Percentiles rank a stretch among this genome's conserved stretches.
phyloP scores from a whole-genome alignment of 1,284 basidiomycete species.

The Vanrija sp. region DNA sequence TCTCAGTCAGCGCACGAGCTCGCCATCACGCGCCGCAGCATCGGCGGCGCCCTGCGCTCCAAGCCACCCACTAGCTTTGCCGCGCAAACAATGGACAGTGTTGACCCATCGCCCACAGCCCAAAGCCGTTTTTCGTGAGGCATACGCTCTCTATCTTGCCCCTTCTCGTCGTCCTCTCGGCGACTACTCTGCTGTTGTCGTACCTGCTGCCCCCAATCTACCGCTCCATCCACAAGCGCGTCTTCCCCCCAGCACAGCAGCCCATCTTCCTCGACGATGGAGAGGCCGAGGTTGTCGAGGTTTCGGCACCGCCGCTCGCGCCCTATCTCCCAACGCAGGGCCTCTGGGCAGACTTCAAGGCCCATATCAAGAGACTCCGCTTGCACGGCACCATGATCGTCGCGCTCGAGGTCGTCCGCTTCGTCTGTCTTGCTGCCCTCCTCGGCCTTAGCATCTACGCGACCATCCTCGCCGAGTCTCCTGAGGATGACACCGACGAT shows the following conservation, averaged over 20 bases:
- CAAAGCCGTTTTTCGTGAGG: slow-evolving; percentile 28
- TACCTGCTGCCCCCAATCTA: slow-evolving; percentile 22
- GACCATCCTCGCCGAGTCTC: slow-evolving; percentile 40
- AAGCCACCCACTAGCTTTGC: too few relatives aligned
- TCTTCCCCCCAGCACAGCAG: slow-evolving; percentile 12
- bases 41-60: too few relatives aligned
- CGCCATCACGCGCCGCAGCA: too few relatives aligned
- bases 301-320: slow-evolving; percentile 17
- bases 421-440: slow-evolving; percentile 35
- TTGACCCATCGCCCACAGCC: slow-evolving; percentile 18
- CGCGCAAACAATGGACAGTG: too few relatives aligned
- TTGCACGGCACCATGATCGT: slow-evolving; percentile 42
- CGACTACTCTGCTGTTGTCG: slow-evolving; percentile 28
- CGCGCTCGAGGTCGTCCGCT: slow-evolving; percentile 39
- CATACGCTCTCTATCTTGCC: slow-evolving; percentile 46
- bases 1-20: too few relatives aligned
- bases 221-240: slow-evolving; percentile 1
- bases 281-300: slow-evolving; percentile 18
- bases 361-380: slow-evolving; percentile 35
- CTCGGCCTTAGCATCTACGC: slow-evolving; percentile 46
- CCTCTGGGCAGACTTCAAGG: slow-evolving; percentile 38
- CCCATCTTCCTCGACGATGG: slow-evolving; percentile 28
- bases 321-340: slow-evolving; percentile 41
- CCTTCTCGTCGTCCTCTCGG: slow-evolving; percentile 33
- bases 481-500: slow-evolving; percentile 12